These are phyloP conservation scores for Ceratocystis alfenasii DNA, from an alignment of 2,329 filamentous ascomycete species.

Conservation along the genomic window DNA sequence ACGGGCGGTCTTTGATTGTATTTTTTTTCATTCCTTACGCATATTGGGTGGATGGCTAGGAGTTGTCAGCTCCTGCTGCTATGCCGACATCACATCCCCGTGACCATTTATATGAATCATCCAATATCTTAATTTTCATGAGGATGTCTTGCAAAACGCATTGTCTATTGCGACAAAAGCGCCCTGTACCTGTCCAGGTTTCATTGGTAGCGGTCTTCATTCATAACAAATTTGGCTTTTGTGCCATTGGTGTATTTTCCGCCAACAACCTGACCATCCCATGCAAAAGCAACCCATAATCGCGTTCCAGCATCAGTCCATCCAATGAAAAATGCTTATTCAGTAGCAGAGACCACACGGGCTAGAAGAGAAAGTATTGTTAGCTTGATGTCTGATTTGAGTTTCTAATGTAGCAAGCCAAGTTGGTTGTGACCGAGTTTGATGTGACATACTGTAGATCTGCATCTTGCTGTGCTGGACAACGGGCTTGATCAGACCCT, in stretches of 20 bases:
- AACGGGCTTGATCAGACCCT: conserved; percentile 96
- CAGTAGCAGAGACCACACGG: conserved; percentile 22
- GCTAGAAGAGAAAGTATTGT: conserved; percentile 13
- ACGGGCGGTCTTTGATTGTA: conserved; percentile 18
- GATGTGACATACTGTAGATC: conserved; percentile 68
- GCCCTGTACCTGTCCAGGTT: conserved; percentile 16
- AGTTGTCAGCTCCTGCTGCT: conserved; percentile 13
- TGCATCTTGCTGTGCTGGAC: conserved; percentile 93
- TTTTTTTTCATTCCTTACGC: conserved; percentile 13
- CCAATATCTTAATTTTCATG: conserved; percentile 9
- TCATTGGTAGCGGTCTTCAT: conserved; percentile 18
- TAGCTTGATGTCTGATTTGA: conserved; percentile 11
- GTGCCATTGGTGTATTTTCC: conserved; percentile 23
- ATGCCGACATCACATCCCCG: conserved; percentile 11
- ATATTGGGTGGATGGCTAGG: conserved; percentile 13
- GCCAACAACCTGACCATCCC: conserved; percentile 21
- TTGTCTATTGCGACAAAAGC: conserved; percentile 20
- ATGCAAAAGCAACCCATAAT: conserved; percentile 23
- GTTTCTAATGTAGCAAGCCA: neutral
- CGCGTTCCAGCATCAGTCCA: conserved; percentile 20
- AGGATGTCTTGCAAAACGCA: conserved; percentile 18
- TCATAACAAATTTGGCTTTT: conserved; percentile 22
- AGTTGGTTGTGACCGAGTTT: neutral
- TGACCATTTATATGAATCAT: conserved; percentile 7
- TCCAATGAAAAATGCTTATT: conserved; percentile 18